Evolutionary conservation across 352 stramenopile genomes (phyloP), one percentile per base, ranked within the genome.

Genomic region (Globisporangium orthogonon): DNA sequence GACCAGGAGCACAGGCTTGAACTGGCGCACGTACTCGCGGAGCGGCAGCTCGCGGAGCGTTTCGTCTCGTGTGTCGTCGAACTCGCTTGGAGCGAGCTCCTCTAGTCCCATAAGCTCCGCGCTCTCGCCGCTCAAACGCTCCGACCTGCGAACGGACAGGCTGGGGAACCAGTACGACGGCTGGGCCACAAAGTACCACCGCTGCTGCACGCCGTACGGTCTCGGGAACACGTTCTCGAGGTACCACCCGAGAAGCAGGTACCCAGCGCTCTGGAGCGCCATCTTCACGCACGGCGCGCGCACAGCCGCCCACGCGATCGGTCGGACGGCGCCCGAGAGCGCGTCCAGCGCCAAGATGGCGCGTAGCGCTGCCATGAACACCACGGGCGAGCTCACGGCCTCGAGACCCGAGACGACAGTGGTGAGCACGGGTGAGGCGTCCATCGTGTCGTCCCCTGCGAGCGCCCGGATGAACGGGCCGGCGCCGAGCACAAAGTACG

Each of bases 171-270:
- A 98, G 60, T 90, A 98, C 5, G 72, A 89, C 13, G 75, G 72
- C 48, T 82, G 73, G 15, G 97, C 66, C 0, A 94, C 60, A 59
- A 98, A 98, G 71, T 97, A 97, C 85, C 90, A 98, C n/a, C 86
- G 93, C 29, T 86, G 70, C 41, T 86, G 78, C 47, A 96, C 87
- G 18, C 95, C 95, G 52, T 94, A 97, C 15, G 96, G 83, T 10
- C 82, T 78, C 15, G 95, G 95, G 39, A 98, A 85, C 1, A 98
- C 90, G 43, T 94, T 86, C 59, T 98, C 94, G 18, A 98, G 71
- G 67, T 98, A 98, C 77, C 80, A 96, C 3, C 87, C 94, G 9
- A 98, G 68, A 11, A 97, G 39, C 23, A 91, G 59, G 56, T 98
- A 98, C 7, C 92, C 70, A 28, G 89, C 29, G 31, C 76, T 84